Conservation (phyloP, 345 rosid species). For the Syzygium aqueum region DNA sequence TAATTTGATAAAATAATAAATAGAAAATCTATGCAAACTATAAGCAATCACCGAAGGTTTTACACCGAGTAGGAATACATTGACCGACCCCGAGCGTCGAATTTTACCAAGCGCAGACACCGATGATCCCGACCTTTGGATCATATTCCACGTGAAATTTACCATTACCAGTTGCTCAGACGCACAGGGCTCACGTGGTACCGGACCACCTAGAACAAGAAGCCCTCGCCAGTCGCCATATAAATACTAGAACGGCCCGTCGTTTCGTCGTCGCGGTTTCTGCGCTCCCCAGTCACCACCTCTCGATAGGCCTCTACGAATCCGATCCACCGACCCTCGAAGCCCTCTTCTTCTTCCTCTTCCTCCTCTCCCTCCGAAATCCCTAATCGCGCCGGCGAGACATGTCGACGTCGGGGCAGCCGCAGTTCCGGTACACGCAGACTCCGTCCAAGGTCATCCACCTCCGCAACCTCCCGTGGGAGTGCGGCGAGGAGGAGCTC, state of each 20-base stretch:
- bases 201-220: not conserved
- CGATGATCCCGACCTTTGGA: too few relatives aligned
- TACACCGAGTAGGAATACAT: too few relatives aligned
- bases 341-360: not conserved
- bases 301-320: not conserved
- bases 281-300: not conserved
- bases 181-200: not conserved
- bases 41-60: too few relatives aligned
- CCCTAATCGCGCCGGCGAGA: not conserved
- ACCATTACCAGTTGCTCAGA: too few relatives aligned
- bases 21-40: too few relatives aligned
- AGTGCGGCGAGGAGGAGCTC: constrained; percentile 88
- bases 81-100: too few relatives aligned
- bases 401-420: constrained; percentile 74
- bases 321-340: not conserved
- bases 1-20: too few relatives aligned
- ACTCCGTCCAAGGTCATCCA: constrained; percentile 94
- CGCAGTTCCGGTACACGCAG: constrained; percentile 91
- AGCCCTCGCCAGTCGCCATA: not conserved
- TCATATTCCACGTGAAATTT: too few relatives aligned
- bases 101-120: too few relatives aligned
- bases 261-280: not conserved
- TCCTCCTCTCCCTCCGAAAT: not conserved
- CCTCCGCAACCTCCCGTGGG: constrained; percentile 93
- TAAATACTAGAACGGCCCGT: not conserved